These are phyloP conservation scores for Tetraselmis striata DNA, from an alignment of 139 green algal genomes.

Conservation along the genomic window DNA sequence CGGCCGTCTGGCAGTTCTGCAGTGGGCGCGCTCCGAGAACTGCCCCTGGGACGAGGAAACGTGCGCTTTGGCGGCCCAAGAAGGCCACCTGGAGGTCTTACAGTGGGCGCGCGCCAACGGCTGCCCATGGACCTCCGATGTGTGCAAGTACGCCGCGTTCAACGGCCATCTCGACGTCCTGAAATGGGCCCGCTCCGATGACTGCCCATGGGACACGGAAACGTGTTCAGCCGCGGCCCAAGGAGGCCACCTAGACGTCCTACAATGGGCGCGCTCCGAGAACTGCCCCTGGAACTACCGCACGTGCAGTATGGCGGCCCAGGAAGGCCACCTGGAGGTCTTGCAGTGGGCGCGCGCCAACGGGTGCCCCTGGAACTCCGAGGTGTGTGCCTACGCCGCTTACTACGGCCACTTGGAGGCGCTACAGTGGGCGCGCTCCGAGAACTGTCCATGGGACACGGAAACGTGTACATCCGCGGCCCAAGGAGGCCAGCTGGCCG, in stretches of 20 bases:
- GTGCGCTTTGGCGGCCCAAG: too few relatives aligned
- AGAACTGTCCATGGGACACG: not conserved
- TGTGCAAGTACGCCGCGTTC: not conserved
- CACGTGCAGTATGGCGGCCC: too few relatives aligned
- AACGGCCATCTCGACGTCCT: not conserved
- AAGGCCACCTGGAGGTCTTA: not conserved
- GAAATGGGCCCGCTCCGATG: not conserved
- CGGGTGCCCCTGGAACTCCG: not conserved
- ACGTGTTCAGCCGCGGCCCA: not conserved
- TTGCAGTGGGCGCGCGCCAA: not conserved
- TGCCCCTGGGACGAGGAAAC: not conserved
- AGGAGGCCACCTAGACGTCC: not conserved
- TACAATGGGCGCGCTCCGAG: not conserved
- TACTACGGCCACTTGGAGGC: not conserved
- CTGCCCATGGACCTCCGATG: not conserved
- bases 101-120: not conserved
- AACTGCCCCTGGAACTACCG: not conserved
- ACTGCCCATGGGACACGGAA: not conserved
- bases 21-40: not conserved
- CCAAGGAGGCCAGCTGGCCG: not conserved
- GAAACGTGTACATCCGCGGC: not conserved
- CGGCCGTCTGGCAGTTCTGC: not conserved
- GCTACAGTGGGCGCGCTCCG: not conserved
- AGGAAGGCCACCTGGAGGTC: not conserved
- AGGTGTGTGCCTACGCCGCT: not conserved